These are phyloP conservation scores for Fomitopsis pinicola DNA, from an alignment of 1,284 basidiomycete genomes.

Conservation along the genomic window DNA sequence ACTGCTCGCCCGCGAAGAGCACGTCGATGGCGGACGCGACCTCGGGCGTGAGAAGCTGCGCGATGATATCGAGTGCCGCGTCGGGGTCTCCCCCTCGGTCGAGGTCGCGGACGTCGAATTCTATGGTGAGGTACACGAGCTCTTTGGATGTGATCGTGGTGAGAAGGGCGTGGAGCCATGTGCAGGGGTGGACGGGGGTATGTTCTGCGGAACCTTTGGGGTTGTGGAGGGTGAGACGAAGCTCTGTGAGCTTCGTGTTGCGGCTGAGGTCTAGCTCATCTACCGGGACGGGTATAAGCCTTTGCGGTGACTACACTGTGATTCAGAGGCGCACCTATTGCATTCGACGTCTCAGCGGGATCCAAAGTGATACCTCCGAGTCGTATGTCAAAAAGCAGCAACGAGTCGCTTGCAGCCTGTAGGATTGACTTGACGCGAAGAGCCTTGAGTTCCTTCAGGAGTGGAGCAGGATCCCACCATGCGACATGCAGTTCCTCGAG, in stretches of 20 bases:
- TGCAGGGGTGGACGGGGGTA: not conserved
- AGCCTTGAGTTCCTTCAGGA: not conserved
- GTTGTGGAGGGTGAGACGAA: not conserved
- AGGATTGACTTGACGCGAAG: not conserved
- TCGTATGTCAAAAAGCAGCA: not conserved
- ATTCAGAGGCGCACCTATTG: not conserved
- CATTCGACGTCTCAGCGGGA: not conserved
- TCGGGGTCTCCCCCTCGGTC: not conserved
- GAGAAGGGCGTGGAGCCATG: not conserved
- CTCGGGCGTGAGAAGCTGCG: not conserved
- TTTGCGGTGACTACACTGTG: not conserved
- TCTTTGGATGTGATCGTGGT: not conserved
- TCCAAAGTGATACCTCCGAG: not conserved
- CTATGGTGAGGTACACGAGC: not conserved
- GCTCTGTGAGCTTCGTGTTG: not conserved
- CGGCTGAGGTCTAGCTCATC: not conserved
- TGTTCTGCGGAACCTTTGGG: not conserved
- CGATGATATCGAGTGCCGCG: not conserved
- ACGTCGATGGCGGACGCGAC: not conserved
- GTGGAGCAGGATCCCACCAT: not conserved
- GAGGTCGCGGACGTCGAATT: not conserved
- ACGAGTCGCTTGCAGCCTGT: not conserved
- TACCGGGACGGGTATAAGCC: not conserved
- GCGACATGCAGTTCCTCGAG: not conserved
- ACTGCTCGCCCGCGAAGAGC: not conserved